phyloP scores from a whole-genome alignment of 1,284 basidiomycete species.

The Neotropicomus parvogracilis region DNA sequence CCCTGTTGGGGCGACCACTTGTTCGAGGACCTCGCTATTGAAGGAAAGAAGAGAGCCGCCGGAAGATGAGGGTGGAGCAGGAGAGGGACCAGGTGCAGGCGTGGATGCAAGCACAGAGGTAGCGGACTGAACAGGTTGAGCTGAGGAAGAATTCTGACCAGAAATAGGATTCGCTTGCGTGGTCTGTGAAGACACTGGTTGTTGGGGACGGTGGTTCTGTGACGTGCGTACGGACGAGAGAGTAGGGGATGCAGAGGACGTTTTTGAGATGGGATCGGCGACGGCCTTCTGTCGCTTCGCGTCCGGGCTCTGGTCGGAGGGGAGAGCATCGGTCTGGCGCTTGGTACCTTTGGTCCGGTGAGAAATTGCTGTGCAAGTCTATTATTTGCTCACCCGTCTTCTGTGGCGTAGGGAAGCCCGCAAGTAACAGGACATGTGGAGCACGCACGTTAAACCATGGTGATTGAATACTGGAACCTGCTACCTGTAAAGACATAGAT shows the following conservation, averaged over 20 bases:
- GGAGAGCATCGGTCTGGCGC: slow-evolving; percentile 21
- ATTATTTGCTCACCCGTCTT: slow-evolving; percentile 35
- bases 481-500: slow-evolving; percentile 32
- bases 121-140: slow-evolving; percentile 8
- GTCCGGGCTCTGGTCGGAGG: slow-evolving; percentile 29
- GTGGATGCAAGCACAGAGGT: slow-evolving; percentile 9
- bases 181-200: slow-evolving; percentile 11
- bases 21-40: slow-evolving; percentile 18
- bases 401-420: slow-evolving; percentile 44
- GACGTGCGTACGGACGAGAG: slow-evolving; percentile 19
- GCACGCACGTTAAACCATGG: slow-evolving; percentile 57
- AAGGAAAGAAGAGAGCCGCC: slow-evolving; percentile 4
- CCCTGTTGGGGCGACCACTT: slow-evolving; percentile 9
- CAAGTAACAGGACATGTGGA: slow-evolving; percentile 45
- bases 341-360: slow-evolving; percentile 26
- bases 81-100: slow-evolving; percentile 8
- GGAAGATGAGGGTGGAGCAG: slow-evolving; percentile 13
- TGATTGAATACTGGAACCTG: slow-evolving; percentile 34
- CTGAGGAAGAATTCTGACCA: slow-evolving; percentile 14
- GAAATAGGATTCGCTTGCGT: slow-evolving; percentile 10
- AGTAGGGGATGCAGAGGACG: slow-evolving; percentile 25
- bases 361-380: slow-evolving; percentile 7
- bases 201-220: slow-evolving; percentile 20
- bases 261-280: slow-evolving; percentile 22
- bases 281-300: slow-evolving; percentile 30